phyloP scores from a whole-genome alignment of 179 eudicot species.

The Actinidia chinensis region DNA sequence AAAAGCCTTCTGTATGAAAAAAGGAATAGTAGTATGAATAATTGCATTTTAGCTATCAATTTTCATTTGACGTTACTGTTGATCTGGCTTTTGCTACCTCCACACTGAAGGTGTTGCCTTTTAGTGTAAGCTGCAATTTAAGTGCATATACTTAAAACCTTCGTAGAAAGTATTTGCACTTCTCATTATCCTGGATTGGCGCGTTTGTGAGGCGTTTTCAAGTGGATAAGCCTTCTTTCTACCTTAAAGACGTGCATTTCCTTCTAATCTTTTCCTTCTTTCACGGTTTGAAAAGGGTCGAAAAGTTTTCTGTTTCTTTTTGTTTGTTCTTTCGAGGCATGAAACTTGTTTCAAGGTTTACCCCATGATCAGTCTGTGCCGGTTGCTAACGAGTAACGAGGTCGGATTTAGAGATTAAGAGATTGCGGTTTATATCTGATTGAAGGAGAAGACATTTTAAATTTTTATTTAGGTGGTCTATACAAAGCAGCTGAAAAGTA shows the following conservation, averaged over 20 bases:
- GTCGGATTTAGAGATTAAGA: not conserved
- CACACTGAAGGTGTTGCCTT: constrained; percentile 16
- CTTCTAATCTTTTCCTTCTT: not conserved
- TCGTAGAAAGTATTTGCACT: not conserved
- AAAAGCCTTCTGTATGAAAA: constrained; percentile 2
- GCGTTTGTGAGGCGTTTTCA: no score
- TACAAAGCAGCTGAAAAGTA: no score
- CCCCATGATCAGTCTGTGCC: not conserved
- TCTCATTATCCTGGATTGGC: not conserved
- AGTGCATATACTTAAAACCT: not conserved
- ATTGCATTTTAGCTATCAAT: not conserved
- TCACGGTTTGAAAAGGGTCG: not conserved
- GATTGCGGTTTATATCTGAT: not conserved
- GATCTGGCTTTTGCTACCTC: not conserved
- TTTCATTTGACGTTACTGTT: constrained; percentile 10
- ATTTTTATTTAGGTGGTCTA: no score
- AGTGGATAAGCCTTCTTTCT: no score
- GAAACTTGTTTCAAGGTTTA: not conserved
- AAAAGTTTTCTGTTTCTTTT: not conserved
- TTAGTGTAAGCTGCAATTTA: not conserved
- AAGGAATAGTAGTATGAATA: constrained; percentile 11
- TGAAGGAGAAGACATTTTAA: no score
- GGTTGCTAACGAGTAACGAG: not conserved
- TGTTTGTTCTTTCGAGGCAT: not conserved
- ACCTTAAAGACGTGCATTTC: not conserved